Conservation (phyloP, 148 eudicot species). For the Rhododendron molle region DNA sequence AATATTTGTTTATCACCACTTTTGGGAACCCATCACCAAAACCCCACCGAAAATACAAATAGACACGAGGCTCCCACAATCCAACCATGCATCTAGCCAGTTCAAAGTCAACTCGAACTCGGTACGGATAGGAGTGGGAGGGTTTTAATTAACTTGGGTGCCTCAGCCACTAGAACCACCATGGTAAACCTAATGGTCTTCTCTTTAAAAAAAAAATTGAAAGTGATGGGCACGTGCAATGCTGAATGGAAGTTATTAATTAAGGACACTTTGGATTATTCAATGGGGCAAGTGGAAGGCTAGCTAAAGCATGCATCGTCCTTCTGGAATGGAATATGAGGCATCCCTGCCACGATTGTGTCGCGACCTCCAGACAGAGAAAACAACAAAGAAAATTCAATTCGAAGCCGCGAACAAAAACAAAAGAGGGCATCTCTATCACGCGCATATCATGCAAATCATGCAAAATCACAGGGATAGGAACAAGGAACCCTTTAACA, state of each 20-base stretch:
- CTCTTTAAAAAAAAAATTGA: background rate
- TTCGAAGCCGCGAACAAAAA: background rate
- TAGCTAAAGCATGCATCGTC: background rate
- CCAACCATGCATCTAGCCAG: background rate
- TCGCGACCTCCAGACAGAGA: background rate
- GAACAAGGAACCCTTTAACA: constrained; percentile 4
- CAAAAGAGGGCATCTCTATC: background rate
- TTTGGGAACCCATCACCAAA: background rate
- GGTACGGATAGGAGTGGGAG: too few relatives aligned
- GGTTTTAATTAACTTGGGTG: too few relatives aligned
- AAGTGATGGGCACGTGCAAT: background rate
- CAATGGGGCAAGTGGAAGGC: background rate
- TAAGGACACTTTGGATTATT: background rate
- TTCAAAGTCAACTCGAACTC: background rate
- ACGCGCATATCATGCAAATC: background rate
- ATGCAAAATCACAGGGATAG: background rate
- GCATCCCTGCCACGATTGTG: background rate
- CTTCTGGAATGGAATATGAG: background rate
- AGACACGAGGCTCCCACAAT: background rate
- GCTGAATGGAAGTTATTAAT: background rate
- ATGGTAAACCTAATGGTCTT: background rate
- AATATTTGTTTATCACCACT: too few relatives aligned
- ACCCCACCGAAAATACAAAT: background rate
- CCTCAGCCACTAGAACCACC: too few relatives aligned
- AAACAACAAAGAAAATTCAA: background rate